Evolutionary conservation across 768 basidiomycete species (phyloP), one percentile per base, ranked within the genome.

Genomic region (Russula griseocarnosa): DNA sequence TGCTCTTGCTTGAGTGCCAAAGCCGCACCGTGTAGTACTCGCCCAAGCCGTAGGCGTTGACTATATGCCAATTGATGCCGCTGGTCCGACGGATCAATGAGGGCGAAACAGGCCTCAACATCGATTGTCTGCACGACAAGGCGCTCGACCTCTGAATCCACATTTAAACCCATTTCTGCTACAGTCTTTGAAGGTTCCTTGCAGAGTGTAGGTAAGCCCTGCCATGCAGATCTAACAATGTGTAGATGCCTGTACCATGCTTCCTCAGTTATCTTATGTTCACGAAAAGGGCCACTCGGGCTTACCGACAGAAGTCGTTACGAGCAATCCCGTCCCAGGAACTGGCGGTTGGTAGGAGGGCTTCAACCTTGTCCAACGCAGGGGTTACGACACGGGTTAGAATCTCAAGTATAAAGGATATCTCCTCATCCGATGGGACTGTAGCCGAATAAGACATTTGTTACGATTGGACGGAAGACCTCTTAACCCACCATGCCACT

Each of bases 231-330:
- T 69, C 87, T 82, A 20, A 87, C 83, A 30, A 86, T 82, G 66
- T 87, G 83, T 49, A 93, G 75, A 71, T 84, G 86, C 53, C 91
- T 84, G 63, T 24, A n/a, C 13, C 9, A 49, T 47, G 46, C 24
- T 49, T 38, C 32, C 22, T 50, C 32, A 54, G 61, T 38, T 38
- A 69, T 58, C 63, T 14, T 51, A 57, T 32, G 59, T 32, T 44
- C 50, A 18, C 34, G 60, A 30, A 36, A 22, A 14, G n/a, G 46
- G 0, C 67, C 50, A 36, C 52, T 38, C n/a, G 32, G 24, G 71
- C 78, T 63, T 74, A 88, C 83, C 93, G 83, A 76, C 94, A 97
- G 70, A 92, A 91, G 72, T 91, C 90, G 70, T 90, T 92, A 46
- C 88, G 83, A 65, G 82, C 78, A 49, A 83, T 75, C 61, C 76